Conservation (phyloP, 306 rosid species). For the Fragaria ananassa region DNA sequence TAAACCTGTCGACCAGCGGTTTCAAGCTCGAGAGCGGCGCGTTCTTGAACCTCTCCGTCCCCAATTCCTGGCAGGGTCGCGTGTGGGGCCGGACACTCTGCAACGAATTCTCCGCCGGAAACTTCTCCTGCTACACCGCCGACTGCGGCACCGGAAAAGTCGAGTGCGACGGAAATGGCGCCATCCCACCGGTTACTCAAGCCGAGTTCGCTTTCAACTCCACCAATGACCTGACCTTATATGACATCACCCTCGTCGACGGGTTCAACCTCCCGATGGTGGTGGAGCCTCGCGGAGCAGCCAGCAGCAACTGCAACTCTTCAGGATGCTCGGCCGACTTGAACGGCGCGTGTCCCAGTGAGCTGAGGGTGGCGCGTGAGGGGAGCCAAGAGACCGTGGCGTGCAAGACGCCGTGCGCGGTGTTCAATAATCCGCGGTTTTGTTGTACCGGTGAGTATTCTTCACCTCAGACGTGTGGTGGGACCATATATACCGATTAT, state of each 20-base stretch:
- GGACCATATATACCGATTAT: not conserved
- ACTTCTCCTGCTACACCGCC: conserved; percentile 66
- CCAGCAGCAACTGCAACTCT: conserved; percentile 56
- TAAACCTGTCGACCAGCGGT: conserved; percentile 68
- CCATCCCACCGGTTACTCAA: conserved; percentile 73
- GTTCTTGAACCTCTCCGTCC: conserved; percentile 38
- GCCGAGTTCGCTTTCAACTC: conserved; percentile 80
- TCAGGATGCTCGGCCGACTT: conserved; percentile 79
- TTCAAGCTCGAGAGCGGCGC: conserved; percentile 53
- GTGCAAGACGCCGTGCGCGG: conserved; percentile 86
- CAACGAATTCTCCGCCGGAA: conserved; percentile 41
- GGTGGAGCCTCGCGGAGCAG: conserved; percentile 52
- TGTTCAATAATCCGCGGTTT: conserved; percentile 48
- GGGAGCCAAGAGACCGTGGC: conserved; percentile 51
- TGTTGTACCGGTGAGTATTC: conserved; percentile 31
- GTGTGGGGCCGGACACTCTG: conserved; percentile 85
- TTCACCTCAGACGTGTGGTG: no score
- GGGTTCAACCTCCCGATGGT: conserved; percentile 92
- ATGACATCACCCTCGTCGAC: conserved; percentile 83
- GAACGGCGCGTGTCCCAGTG: conserved; percentile 64
- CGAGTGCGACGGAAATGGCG: conserved; percentile 58
- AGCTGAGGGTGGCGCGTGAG: conserved; percentile 46
- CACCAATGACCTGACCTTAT: not conserved
- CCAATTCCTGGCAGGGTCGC: conserved; percentile 83
- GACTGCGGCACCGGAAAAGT: conserved; percentile 81